Conservation (phyloP, 306 rosid species). For the Prunus davidiana region DNA sequence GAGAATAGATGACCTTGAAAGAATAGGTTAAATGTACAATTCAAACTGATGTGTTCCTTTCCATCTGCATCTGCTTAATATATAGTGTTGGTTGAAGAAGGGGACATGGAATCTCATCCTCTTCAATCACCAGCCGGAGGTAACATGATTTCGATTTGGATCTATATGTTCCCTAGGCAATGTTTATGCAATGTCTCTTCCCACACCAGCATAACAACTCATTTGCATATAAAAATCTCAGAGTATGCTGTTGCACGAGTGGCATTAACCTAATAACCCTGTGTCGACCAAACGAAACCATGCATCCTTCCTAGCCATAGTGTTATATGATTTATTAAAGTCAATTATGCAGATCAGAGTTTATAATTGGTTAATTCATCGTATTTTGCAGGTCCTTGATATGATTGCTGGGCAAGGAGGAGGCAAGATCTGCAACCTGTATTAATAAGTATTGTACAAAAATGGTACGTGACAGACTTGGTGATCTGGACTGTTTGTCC, state of each 20-base stretch:
- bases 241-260: background rate
- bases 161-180: slow-evolving; percentile 8
- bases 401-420: slow-evolving; percentile 2
- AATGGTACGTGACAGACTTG: no score
- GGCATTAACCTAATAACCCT: no score
- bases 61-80: background rate
- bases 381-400: background rate
- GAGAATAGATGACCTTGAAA: background rate
- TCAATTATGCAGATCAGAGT: background rate
- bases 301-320: no score
- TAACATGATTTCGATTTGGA: slow-evolving; percentile 27
- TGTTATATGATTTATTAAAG: background rate
- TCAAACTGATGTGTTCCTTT: background rate
- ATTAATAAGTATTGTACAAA: no score
- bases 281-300: no score
- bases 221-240: background rate
- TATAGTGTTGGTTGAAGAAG: slow-evolving; percentile 1
- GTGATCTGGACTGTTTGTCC: no score
- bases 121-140: background rate
- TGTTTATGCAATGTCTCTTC: slow-evolving; percentile 23
- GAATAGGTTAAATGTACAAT: slow-evolving; percentile 1
- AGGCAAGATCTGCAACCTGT: background rate
- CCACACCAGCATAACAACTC: slow-evolving; percentile 23
- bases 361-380: background rate
- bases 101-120: slow-evolving; percentile 35